Percentiles rank a stretch among this genome's conserved stretches.
phyloP scores from a whole-genome alignment of 1,139 yeast genomes.

The Schizosaccharomyces versatilis region DNA sequence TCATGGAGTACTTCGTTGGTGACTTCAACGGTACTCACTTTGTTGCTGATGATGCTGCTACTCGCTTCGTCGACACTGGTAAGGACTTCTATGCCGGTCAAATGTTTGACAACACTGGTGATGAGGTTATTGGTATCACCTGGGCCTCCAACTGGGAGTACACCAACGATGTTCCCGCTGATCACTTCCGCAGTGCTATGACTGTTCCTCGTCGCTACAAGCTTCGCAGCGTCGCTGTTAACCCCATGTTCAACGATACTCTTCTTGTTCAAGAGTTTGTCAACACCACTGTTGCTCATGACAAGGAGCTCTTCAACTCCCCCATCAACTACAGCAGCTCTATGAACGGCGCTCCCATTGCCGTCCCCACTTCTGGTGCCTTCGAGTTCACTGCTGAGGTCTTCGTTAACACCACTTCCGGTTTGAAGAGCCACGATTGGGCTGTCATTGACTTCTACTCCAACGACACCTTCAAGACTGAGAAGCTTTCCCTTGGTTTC shows the following conservation, averaged over 20 bases:
- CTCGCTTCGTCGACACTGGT: conserved; percentile 5
- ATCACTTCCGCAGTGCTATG: conserved; percentile 4
- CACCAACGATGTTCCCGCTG: conserved; percentile 6
- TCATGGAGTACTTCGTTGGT: conserved; percentile 23
- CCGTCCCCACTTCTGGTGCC: conserved; percentile 3
- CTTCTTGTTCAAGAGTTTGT: background rate
- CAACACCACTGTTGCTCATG: background rate
- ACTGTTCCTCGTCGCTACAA: conserved; percentile 5
- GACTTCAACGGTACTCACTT: conserved; percentile 22
- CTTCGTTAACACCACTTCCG: background rate
- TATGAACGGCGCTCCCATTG: background rate
- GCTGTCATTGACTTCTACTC: conserved; percentile 1
- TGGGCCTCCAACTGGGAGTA: conserved; percentile 10
- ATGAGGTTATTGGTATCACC: conserved; percentile 5
- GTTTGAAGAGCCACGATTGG: background rate
- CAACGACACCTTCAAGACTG: background rate
- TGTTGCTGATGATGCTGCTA: conserved; percentile 15
- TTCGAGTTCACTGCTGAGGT: conserved; percentile 4
- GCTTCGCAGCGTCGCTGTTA: conserved; percentile 3
- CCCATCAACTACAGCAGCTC: background rate
- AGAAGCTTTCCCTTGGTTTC: conserved; percentile 3
- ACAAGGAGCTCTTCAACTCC: background rate
- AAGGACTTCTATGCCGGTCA: conserved; percentile 7
- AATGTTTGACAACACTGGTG: conserved; percentile 6
- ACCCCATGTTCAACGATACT: background rate